Evolutionary conservation across 2,329 filamentous ascomycete species (phyloP).

Genomic region (Eurotiales sp.): DNA sequence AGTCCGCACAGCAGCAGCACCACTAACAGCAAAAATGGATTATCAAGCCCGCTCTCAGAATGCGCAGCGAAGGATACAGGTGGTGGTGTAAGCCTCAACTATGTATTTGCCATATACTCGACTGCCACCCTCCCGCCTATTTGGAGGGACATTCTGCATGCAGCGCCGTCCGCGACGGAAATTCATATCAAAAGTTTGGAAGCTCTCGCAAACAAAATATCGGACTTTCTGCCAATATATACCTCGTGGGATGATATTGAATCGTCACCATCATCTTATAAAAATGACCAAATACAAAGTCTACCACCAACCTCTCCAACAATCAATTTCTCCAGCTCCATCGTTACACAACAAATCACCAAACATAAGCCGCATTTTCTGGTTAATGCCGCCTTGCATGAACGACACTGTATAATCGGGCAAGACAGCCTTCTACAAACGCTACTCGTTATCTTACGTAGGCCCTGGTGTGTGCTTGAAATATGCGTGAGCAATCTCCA

Average conservation of each 20-base stretch:
- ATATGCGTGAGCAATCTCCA: constrained; percentile 9
- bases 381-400: constrained; percentile 11
- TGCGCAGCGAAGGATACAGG: constrained; percentile 8
- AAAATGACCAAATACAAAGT: not conserved
- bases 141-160: constrained; percentile 3
- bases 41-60: not conserved
- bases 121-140: constrained; percentile 8
- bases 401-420: constrained; percentile 15
- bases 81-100: constrained; percentile 6
- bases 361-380: constrained; percentile 11
- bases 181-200: constrained; percentile 4
- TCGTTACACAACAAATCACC: not conserved
- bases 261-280: not conserved
- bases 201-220: not conserved
- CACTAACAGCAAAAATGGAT: not conserved
- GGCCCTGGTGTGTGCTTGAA: constrained; percentile 16
- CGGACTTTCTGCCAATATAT: constrained; percentile 5
- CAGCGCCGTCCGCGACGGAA: not conserved
- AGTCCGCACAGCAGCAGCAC: not conserved
- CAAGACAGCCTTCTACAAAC: constrained; percentile 1
- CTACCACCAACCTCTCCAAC: not conserved
- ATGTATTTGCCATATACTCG: constrained; percentile 14
- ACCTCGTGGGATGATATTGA: constrained; percentile 4
- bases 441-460: constrained; percentile 5
- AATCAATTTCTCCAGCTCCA: not conserved